A percentile compares a stretch with the other conserved stretches of the same genome.
phyloP scores from a whole-genome alignment of 2,329 filamentous ascomycete genomes.

The Furcasterigmium furcatum region DNA sequence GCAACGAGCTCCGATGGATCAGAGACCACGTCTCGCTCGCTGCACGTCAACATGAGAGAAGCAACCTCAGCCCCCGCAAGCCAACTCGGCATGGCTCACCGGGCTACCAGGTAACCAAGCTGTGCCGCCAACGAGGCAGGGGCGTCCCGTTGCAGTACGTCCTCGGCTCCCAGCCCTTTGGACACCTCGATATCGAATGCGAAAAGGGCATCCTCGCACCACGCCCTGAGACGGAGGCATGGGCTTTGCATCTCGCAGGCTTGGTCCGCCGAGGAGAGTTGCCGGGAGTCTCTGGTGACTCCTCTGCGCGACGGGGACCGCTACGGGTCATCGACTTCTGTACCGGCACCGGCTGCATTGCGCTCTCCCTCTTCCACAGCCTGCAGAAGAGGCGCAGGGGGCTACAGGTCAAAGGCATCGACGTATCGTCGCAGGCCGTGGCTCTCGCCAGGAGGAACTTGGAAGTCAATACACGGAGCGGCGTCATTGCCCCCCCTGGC shows the following conservation, averaged over 20 bases:
- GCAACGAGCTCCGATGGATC: constrained; percentile 73
- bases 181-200: constrained; percentile 75
- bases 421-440: constrained; percentile 67
- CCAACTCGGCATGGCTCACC: constrained; percentile 19
- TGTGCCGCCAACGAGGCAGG: constrained; percentile 47
- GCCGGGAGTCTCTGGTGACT: neutral
- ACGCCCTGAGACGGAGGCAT: constrained; percentile 72
- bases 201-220: constrained; percentile 80
- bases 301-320: constrained; percentile 9
- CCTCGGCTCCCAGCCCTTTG: constrained; percentile 85
- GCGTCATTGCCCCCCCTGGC: constrained; percentile 14
- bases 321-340: constrained; percentile 80
- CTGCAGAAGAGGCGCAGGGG: constrained; percentile 38
- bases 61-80: constrained; percentile 2
- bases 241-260: constrained; percentile 52
- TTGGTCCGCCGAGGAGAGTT: constrained; percentile 13
- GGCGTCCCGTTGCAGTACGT: constrained; percentile 88
- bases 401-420: constrained; percentile 64
- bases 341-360: constrained; percentile 87
- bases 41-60: constrained; percentile 3
- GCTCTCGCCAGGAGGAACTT: constrained; percentile 64
- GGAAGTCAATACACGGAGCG: constrained; percentile 36
- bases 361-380: constrained; percentile 68
- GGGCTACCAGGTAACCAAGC: constrained; percentile 13
- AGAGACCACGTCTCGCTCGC: constrained; percentile 49